A percentile compares a stretch with the other conserved stretches of the same genome.
These are phyloP conservation scores for Candida takata DNA, from an alignment of 805 yeast genomes.

Conservation along the genomic window DNA sequence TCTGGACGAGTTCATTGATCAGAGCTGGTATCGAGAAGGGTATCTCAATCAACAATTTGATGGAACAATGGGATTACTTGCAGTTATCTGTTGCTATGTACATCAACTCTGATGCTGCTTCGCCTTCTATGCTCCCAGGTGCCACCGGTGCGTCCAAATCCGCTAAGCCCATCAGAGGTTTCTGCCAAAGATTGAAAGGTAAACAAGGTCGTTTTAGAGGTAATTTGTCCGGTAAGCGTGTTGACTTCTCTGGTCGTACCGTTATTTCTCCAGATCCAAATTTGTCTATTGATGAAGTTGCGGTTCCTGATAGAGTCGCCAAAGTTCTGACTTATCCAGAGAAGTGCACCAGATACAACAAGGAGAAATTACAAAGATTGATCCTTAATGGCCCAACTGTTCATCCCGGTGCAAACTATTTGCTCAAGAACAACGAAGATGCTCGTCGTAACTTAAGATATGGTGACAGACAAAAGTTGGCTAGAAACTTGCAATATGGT, in stretches of 20 bases:
- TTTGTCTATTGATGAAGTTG: conserved; percentile 90
- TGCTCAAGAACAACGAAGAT: conserved; percentile 73
- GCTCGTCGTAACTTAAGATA: conserved; percentile 84
- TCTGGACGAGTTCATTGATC: conserved; percentile 92
- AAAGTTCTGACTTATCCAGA: conserved; percentile 95
- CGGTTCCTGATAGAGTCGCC: conserved; percentile 96
- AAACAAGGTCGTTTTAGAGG: conserved; percentile 99
- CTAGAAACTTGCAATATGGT: conserved; percentile 72
- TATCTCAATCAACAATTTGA: conserved; percentile 81
- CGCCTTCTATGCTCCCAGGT: conserved; percentile 71
- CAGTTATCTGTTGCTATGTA: conserved; percentile 96
- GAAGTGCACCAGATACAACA: conserved; percentile 82
- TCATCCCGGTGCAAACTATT: conserved; percentile 96
- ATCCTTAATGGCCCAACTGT: conserved; percentile 77
- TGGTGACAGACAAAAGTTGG: conserved; percentile 76
- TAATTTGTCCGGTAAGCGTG: conserved; percentile 95
- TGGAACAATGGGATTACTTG: conserved; percentile 98
- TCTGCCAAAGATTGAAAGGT: conserved; percentile 96
- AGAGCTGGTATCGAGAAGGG: conserved; percentile 95
- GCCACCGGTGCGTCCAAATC: conserved; percentile 46
- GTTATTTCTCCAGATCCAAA: conserved; percentile 99
- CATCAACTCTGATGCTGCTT: conserved; percentile 90
- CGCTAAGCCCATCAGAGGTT: conserved; percentile 78
- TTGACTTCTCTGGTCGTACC: conserved; percentile 95
- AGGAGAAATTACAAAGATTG: conserved; percentile 64